phyloP scores from a whole-genome alignment of 140 eudicot species.

The Ambrosia hybrid region DNA sequence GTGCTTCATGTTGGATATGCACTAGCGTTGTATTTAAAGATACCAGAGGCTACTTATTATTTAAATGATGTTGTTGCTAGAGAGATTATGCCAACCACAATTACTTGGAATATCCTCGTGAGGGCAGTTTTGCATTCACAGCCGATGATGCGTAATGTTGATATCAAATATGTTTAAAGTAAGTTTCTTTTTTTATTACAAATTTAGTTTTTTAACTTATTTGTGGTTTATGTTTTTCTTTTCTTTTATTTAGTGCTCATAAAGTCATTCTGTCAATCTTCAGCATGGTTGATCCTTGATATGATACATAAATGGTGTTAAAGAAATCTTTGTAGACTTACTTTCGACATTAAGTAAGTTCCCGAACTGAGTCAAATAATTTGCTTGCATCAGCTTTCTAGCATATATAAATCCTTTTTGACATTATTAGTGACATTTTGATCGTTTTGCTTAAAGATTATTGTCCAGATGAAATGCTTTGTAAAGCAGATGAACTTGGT shows the following conservation, averaged over 20 bases:
- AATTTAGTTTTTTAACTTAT: no score
- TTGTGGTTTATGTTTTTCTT: slow-evolving; percentile 1
- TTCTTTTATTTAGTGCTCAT: background rate
- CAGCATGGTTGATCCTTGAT: slow-evolving; percentile 14
- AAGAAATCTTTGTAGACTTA: background rate
- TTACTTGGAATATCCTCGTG: slow-evolving; percentile 88
- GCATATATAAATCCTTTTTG: no score
- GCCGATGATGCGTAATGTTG: slow-evolving; percentile 17
- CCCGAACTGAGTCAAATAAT: background rate
- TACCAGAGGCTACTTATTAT: slow-evolving; percentile 53
- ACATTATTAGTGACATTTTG: no score
- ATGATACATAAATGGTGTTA: slow-evolving; percentile 16
- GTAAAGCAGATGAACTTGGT: no score
- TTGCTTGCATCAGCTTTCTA: background rate
- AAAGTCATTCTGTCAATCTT: background rate
- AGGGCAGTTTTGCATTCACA: slow-evolving; percentile 45
- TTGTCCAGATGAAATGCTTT: no score
- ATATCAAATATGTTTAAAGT: slow-evolving; percentile 19
- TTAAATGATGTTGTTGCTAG: slow-evolving; percentile 57
- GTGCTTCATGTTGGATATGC: slow-evolving; percentile 62
- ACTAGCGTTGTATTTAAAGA: slow-evolving; percentile 49
- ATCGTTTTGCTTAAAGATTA: no score
- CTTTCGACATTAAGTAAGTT: slow-evolving; percentile 24
- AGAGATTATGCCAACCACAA: slow-evolving; percentile 56
- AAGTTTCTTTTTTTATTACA: slow-evolving; percentile 36